Evolutionary conservation across 2,329 filamentous ascomycete species (phyloP), one percentile per base, ranked within the genome.

Genomic region (Parastagonospora avenae): DNA sequence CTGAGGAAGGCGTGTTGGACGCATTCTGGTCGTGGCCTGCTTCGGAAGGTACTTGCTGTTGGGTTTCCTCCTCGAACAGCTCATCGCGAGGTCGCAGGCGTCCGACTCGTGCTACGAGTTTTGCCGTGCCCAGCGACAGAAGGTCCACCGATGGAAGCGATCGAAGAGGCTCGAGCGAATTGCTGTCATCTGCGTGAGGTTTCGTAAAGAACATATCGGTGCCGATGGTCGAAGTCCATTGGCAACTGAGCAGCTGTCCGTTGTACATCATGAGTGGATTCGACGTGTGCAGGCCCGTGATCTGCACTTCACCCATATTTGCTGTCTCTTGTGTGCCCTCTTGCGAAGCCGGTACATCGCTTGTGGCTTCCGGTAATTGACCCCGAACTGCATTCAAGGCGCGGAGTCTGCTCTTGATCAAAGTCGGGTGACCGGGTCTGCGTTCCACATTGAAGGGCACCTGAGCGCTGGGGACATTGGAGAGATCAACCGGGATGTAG

Each of bases 211-310:
- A 83, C 57, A 92, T 77, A 60, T 95, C 91, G 0, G 92, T 96
- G 31, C 93, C 93, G 37, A 96, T 84, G 52, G 91, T 88, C 54
- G 90, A 85, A 9, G 85, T 83, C 93, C 93, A 97, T 39, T 85
- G 77, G 58, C 91, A 93, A 57, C 85, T 86, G 68, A 92, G 94
- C 16, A 95, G 78, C 55, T 87, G 84, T 28, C 89, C 89, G 50
- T 88, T 83, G 74, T 95, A 95, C 16, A 89, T 88, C 52, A 96
- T 81, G 27, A 96, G 77, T 0, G 93, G 93, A 42, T 89, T 88
- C 2, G 76, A 66, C 1, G 87, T 87, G 72, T 96, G 89, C 3
- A 97, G 80, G 27, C 91, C 91, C n/a, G 94, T 79, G 43, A 97
- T 87, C 67, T 96, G 91, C 5, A 96, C 83, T 40, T 75, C 71